Conservation (phyloP, 306 rosid genomes). For the Rosa persica region DNA sequence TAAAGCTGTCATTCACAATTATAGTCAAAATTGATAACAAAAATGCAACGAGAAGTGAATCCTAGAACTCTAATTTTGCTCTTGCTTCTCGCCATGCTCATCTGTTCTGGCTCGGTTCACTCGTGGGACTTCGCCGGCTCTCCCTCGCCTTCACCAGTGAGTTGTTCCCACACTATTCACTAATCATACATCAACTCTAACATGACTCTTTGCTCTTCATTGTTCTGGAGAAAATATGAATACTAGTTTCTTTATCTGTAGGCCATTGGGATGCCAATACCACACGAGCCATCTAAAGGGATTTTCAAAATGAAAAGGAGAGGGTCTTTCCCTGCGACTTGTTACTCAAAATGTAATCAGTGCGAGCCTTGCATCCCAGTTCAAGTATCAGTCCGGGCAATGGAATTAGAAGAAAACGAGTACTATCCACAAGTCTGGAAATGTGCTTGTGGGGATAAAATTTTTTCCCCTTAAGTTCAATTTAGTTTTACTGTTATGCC, state of each 20-base stretch:
- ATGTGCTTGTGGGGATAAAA: slow-evolving; percentile 51
- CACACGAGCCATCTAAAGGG: slow-evolving; percentile 5
- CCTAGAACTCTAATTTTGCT: slow-evolving; percentile 13
- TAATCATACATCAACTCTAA: not conserved
- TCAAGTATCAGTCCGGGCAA: slow-evolving; percentile 49
- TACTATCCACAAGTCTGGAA: slow-evolving; percentile 69
- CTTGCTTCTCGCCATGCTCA: slow-evolving; percentile 21
- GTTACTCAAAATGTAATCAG: slow-evolving; percentile 51
- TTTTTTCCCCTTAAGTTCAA: slow-evolving; percentile 45
- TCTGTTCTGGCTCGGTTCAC: slow-evolving; percentile 25
- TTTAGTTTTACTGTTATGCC: not conserved
- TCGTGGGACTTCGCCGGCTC: slow-evolving; percentile 19
- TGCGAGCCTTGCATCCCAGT: slow-evolving; percentile 64
- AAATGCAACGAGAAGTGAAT: slow-evolving; percentile 31
- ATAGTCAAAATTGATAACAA: not conserved
- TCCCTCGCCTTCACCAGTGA: slow-evolving; percentile 45
- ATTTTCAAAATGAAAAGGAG: slow-evolving; percentile 6
- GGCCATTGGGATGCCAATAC: slow-evolving; percentile 23
- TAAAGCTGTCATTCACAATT: not conserved
- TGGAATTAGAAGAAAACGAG: slow-evolving; percentile 37
- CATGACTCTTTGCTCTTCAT: too few species aligned
- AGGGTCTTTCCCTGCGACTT: slow-evolving; percentile 51
- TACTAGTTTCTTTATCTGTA: slow-evolving; percentile 8
- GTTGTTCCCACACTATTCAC: slow-evolving; percentile 11
- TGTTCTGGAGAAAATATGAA: not conserved